Evolutionary conservation across 2,329 filamentous ascomycete species (phyloP), one percentile per base, ranked within the genome.

Genomic region (Fusarium drepaniforme): DNA sequence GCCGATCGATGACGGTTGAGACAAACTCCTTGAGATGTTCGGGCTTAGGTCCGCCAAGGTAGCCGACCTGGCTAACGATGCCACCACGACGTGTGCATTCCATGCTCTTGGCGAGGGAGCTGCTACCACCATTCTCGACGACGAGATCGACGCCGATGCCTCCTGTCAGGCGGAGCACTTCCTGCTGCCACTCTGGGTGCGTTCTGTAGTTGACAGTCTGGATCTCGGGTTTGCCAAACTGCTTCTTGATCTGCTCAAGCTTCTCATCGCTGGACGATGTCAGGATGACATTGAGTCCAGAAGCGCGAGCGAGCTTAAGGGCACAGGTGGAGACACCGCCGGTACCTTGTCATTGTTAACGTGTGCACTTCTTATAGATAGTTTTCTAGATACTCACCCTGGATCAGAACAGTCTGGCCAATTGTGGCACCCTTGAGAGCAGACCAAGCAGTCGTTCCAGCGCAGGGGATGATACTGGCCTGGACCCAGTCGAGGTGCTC

Each of bases 261-360:
- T 90, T 90, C 11, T 78, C 80, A 67, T 89, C 86, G 8, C 86
- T 88, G 1, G 87, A 88, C 0, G 88, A 89, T 0, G 86, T 89
- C 28, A 88, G 82, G 68, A 89, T 87, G 1, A 85, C 86, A 3
- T 75, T 86, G 12, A 88, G 87, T 11, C 88, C 88, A 3, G 85
- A 86, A 1, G 88, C 87, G 68, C 85, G 84, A 16, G 89, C 88
- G 40, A 86, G 78, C 63, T 84, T 83, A n/a, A 86, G 77, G 18
- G 81, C 82, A 61, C 82, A 81, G 15, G 82, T 78, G 28, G 80
- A 82, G 25, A 86, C 83, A 9, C 85, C 85, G 2, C 83, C 84
- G 2, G 81, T 86, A n/a, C 85, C 84, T 79, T 21, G 11, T 2
- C n/a, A 2, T 59, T 16, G 59, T 75, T 4, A 70, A 12, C 1